These are phyloP conservation scores for Vitis amurensis DNA, from an alignment of 164 flowering plant species.

Conservation along the genomic window DNA sequence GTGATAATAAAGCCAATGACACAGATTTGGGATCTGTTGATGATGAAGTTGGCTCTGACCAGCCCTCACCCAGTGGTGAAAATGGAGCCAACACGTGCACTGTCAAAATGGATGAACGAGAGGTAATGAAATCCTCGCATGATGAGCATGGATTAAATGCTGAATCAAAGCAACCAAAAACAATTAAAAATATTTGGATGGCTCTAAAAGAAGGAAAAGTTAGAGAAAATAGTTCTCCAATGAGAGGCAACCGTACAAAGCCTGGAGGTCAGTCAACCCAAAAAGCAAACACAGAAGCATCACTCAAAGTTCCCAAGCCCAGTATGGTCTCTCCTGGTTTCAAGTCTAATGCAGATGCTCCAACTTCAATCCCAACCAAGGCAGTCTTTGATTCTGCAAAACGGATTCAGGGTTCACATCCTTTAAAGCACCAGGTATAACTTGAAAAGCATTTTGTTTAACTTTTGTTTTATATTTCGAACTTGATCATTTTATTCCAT, in stretches of 20 bases:
- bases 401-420: conserved; percentile 41
- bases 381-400: conserved; percentile 45
- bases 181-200: conserved; percentile 66
- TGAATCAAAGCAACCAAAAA: conserved; percentile 68
- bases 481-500: not conserved
- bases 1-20: conserved; percentile 51
- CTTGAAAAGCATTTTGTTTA: not conserved
- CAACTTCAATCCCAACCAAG: conserved; percentile 36
- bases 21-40: conserved; percentile 45
- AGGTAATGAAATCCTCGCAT: conserved; percentile 26
- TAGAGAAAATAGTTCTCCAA: conserved; percentile 83
- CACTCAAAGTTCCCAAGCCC: conserved; percentile 56
- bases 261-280: conserved; percentile 36
- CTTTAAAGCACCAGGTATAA: conserved; percentile 74
- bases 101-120: conserved; percentile 39
- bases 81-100: conserved; percentile 13
- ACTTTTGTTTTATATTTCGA: not conserved
- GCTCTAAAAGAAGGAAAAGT: conserved; percentile 80
- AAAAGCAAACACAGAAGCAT: conserved; percentile 52
- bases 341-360: conserved; percentile 53
- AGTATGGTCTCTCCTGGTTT: conserved; percentile 31
- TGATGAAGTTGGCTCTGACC: conserved; percentile 48
- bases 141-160: conserved; percentile 33
- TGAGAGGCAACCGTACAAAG: conserved; percentile 67
- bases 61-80: conserved; percentile 30